Conservation (phyloP, 169 alveolate genomes). For the Eimeria sp. region DNA sequence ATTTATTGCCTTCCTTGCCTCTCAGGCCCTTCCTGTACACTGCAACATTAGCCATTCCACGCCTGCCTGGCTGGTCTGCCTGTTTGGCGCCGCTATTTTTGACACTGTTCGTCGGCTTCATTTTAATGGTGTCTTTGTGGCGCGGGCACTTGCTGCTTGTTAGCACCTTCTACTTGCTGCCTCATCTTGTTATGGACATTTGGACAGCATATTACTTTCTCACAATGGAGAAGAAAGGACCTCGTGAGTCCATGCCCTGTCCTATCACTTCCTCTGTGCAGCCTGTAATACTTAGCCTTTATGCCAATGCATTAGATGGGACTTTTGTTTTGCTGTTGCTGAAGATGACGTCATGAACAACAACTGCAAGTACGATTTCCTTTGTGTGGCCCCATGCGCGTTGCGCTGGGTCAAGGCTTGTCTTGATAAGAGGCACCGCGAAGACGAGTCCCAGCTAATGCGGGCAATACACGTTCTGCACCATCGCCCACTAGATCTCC, state of each 20-base stretch:
- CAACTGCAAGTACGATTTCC: constrained; percentile 71
- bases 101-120: constrained; percentile 29
- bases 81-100: constrained; percentile 43
- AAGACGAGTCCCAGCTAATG: constrained; percentile 60
- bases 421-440: constrained; percentile 59
- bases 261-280: not conserved
- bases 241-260: constrained; percentile 54
- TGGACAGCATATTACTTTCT: constrained; percentile 75
- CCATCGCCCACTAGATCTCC: constrained; percentile 61
- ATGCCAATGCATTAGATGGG: not conserved
- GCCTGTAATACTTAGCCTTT: not conserved
- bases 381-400: constrained; percentile 71
- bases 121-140: constrained; percentile 29
- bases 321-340: not conserved
- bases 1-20: not conserved
- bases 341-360: constrained; percentile 73
- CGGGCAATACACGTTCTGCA: constrained; percentile 68
- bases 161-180: constrained; percentile 58
- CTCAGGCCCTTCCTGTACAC: constrained; percentile 61
- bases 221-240: constrained; percentile 57
- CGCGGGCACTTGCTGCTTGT: constrained; percentile 48
- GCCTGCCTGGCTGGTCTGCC: constrained; percentile 78
- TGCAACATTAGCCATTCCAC: constrained; percentile 38
- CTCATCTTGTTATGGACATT: constrained; percentile 68
- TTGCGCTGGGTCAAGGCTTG: constrained; percentile 75